These are phyloP conservation scores for Apodospora peruviana DNA, from an alignment of 495 filamentous ascomycete species.

Conservation along the genomic window DNA sequence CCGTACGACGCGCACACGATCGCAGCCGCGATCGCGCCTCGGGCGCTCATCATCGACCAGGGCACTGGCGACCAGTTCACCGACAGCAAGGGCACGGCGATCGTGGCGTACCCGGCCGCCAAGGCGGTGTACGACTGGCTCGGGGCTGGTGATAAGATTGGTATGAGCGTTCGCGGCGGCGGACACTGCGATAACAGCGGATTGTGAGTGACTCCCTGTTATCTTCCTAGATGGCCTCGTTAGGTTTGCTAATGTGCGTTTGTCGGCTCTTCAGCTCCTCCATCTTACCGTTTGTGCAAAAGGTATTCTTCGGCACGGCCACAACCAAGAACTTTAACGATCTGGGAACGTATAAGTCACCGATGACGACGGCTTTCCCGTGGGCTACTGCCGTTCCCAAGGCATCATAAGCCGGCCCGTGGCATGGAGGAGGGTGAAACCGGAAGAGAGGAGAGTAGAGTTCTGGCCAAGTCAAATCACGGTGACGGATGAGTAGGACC, in stretches of 20 bases:
- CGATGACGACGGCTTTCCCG: constrained; percentile 42
- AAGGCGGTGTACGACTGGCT: constrained; percentile 49
- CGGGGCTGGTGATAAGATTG: constrained; percentile 42
- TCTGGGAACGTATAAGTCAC: constrained; percentile 39
- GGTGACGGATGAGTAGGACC: background rate
- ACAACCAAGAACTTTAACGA: constrained; percentile 43
- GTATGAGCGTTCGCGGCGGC: constrained; percentile 42
- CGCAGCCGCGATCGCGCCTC: constrained; percentile 46
- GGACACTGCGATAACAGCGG: constrained; percentile 48
- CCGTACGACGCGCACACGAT: constrained; percentile 51
- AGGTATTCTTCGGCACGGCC: constrained; percentile 42
- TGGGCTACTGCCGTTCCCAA: constrained; percentile 39
- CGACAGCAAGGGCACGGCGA: constrained; percentile 47
- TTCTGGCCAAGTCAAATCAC: background rate
- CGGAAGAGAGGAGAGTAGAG: background rate
- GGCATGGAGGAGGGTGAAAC: background rate
- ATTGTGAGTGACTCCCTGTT: constrained; percentile 30
- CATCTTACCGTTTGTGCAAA: constrained; percentile 45
- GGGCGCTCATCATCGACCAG: constrained; percentile 48
- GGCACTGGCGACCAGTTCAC: constrained; percentile 42
- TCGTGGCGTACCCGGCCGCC: constrained; percentile 45
- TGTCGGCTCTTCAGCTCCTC: constrained; percentile 40
- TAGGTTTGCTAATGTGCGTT: too few relatives aligned
- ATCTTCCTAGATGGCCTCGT: background rate
- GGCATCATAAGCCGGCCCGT: constrained; percentile 1